Base-by-base conservation (phyloP, 306 rosid genomes). In the Mimosa bimucronata region DNA sequence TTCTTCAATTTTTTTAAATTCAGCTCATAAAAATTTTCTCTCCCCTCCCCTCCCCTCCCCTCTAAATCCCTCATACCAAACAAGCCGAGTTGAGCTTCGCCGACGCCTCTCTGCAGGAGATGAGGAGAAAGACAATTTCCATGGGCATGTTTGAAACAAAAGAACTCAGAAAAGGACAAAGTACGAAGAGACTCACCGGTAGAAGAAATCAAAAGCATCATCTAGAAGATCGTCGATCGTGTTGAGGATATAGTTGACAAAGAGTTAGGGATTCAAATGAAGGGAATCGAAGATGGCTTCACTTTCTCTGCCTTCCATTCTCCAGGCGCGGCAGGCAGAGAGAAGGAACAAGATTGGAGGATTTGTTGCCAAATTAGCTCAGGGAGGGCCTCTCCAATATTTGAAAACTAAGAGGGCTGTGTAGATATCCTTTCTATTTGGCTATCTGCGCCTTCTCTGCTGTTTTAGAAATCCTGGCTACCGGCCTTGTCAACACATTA, bases 161-260 rank as follows among this genome's bases (percentile, higher is more conserved):
- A 21, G 4, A n/a, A n/a, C 7, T 21, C 1, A 16, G 34, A 45
- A 30, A 25, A 23, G n/a, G 53, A 16, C 4, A n/a, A n/a, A n/a
- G n/a, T 9, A 1, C 46, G 4, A 66, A 40, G 34, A 44, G 66
- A 6, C 37, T 72, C 83, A 94, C 97, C 79, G 78, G 37, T 64
- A 87, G 86, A 82, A 92, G 83, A 84, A 90, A 86, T 68, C 25
- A 86, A 89, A 92, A 57, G 97, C 93, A 15, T 92, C 88, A 7
- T 82, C 80, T 30, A 88, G 71, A 45, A 91, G 80, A 48, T 90
- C 90, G 71, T 92, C 98, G 38, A 85, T 87, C 28, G 75, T 48
- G 86, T 92, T 95, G 68, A 92, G 86, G 82, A 88, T 86, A 84
- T 84, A 89, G 78, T 95, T 92, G 72, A 91, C 60, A 84, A 92